Evolutionary conservation across 2,329 filamentous ascomycete genomes (phyloP).

Genomic region (Trichophyton simii): DNA sequence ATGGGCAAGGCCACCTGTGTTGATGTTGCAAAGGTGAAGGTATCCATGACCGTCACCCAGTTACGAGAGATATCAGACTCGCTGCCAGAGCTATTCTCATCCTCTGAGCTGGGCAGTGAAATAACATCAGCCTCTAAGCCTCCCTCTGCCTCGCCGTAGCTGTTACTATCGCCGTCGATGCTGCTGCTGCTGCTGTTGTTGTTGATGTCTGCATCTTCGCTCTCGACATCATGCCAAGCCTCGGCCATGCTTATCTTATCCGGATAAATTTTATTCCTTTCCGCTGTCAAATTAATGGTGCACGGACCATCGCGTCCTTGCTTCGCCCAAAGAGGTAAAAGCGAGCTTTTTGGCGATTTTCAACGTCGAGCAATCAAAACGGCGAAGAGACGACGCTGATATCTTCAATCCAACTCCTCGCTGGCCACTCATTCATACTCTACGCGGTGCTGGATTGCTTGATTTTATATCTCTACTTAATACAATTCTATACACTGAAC

Average conservation of each 20-base stretch:
- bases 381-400: background rate
- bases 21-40: constrained; percentile 89
- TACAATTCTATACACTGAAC: background rate
- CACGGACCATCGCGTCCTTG: background rate
- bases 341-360: background rate
- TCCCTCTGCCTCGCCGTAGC: background rate
- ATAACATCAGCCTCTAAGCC: background rate
- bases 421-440: background rate
- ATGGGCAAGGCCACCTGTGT: constrained; percentile 65
- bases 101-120: background rate
- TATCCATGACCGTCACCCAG: constrained; percentile 44
- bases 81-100: constrained; percentile 3
- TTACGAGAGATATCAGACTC: constrained; percentile 2
- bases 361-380: background rate
- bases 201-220: background rate
- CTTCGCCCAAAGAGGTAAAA: background rate
- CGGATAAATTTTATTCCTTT: background rate
- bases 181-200: background rate
- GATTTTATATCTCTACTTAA: background rate
- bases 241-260: background rate
- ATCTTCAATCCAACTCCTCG: too few species aligned
- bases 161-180: background rate
- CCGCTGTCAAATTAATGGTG: background rate
- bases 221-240: background rate
- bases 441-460: background rate